A percentile compares a stretch with the other conserved stretches of the same genome.
Evolutionary conservation across 768 basidiomycete genomes (phyloP).

Genomic region (Gymnopilus dilepis): DNA sequence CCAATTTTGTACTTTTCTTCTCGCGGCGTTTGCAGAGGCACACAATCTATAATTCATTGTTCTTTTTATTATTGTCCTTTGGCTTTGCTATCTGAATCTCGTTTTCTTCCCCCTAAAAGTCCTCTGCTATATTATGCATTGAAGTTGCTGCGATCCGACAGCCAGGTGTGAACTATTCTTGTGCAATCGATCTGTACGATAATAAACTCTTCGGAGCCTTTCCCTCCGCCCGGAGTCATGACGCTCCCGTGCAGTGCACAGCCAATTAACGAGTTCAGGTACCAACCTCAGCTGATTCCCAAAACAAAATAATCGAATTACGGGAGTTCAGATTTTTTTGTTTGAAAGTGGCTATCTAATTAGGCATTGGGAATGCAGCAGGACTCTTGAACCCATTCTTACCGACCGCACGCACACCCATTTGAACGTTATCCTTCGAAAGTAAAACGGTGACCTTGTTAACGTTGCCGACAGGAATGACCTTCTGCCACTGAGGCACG

Average conservation of each 20-base stretch:
- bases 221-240: background rate
- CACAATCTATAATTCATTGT: slow-evolving; percentile 10
- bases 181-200: background rate
- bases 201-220: background rate
- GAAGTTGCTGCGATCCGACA: background rate
- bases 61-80: slow-evolving; percentile 17
- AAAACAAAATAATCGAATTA: background rate
- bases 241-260: background rate
- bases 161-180: background rate
- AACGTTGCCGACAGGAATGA: slow-evolving; percentile 52
- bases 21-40: slow-evolving; percentile 2
- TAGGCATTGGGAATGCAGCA: slow-evolving; percentile 45
- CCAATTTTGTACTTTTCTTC: slow-evolving; percentile 16
- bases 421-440: slow-evolving; percentile 57
- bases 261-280: background rate
- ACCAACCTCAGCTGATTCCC: background rate
- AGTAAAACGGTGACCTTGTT: slow-evolving; percentile 44
- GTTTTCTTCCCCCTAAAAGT: background rate
- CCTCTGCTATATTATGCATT: background rate
- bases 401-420: slow-evolving; percentile 55
- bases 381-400: slow-evolving; percentile 58
- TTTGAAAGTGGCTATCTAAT: slow-evolving; percentile 9
- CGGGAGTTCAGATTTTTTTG: too few relatives aligned
- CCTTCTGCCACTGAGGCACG: slow-evolving; percentile 52
- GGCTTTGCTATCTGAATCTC: slow-evolving; percentile 1